A percentile compares a stretch with the other conserved stretches of the same genome.
phyloP scores from a whole-genome alignment of 768 basidiomycete species.

The Cubamyces sp. region DNA sequence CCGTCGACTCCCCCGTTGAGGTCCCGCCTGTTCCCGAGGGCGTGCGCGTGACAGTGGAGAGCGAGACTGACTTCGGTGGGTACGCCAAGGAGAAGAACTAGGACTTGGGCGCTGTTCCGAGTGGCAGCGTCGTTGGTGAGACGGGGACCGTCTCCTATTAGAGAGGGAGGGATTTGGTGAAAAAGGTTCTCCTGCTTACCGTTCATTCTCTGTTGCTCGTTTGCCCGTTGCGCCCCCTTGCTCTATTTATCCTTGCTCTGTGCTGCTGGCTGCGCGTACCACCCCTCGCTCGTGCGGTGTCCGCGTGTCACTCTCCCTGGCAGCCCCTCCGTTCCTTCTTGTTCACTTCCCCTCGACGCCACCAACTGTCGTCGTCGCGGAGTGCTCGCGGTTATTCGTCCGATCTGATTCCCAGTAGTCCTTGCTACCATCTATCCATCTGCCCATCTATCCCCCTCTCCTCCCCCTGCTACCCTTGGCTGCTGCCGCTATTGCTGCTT shows the following conservation, averaged over 20 bases:
- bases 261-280: neutral
- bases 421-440: neutral
- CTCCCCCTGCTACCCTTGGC: neutral
- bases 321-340: neutral
- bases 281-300: neutral
- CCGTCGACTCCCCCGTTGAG: conserved; percentile 19
- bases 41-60: conserved; percentile 39
- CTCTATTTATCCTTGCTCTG: conserved; percentile 1
- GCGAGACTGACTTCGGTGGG: conserved; percentile 36
- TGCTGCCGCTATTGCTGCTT: neutral
- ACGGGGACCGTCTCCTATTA: neutral
- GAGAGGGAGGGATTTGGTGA: neutral
- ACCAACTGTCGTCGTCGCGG: too few species aligned
- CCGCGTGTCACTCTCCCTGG: too few species aligned
- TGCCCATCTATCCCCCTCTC: neutral
- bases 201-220: neutral
- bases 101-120: conserved; percentile 14
- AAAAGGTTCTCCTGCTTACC: neutral
- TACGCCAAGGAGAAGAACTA: conserved; percentile 26
- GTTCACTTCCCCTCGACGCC: neutral
- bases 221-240: neutral
- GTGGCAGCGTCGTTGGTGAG: neutral
- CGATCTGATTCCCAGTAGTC: too few species aligned
- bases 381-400: too few species aligned
- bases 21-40: conserved; percentile 12